Conservation (phyloP, 441 rosid genomes). For the Aquilaria agallochum region DNA sequence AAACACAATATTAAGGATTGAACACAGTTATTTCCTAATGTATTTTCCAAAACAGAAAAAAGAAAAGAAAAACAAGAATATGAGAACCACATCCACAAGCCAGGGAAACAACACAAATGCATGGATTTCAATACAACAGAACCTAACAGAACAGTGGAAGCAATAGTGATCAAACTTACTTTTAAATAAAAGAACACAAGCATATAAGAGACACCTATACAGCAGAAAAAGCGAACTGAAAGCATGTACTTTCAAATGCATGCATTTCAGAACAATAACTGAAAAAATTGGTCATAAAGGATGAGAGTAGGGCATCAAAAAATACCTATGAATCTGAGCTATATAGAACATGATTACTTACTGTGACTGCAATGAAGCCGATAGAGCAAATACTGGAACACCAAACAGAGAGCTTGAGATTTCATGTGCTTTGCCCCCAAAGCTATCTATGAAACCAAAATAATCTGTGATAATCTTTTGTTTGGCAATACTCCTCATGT, state of each 20-base stretch:
- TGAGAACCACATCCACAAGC: no score
- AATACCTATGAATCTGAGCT: background rate
- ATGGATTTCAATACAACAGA: no score
- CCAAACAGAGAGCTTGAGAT: slow-evolving; percentile 35
- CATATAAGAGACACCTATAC: no score
- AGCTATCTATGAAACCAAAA: slow-evolving; percentile 42
- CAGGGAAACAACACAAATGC: no score
- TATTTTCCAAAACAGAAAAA: no score
- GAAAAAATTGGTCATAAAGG: background rate
- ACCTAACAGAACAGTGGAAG: no score
- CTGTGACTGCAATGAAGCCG: slow-evolving; percentile 70
- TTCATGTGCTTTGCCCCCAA: slow-evolving; percentile 26
- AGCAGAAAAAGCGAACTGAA: no score
- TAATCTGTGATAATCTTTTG: slow-evolving; percentile 57
- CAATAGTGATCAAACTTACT: no score
- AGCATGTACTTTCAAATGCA: background rate
- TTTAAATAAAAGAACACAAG: no score
- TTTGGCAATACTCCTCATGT: slow-evolving; percentile 41
- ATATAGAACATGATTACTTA: slow-evolving; percentile 34
- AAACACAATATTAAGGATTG: no score
- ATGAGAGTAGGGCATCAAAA: background rate
- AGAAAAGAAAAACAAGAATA: no score
- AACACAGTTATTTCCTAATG: no score
- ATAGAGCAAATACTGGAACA: slow-evolving; percentile 55
- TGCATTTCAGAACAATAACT: background rate